Evolutionary conservation across 495 filamentous ascomycete genomes (phyloP).

Genomic region (Trichocladium uniseriatum): DNA sequence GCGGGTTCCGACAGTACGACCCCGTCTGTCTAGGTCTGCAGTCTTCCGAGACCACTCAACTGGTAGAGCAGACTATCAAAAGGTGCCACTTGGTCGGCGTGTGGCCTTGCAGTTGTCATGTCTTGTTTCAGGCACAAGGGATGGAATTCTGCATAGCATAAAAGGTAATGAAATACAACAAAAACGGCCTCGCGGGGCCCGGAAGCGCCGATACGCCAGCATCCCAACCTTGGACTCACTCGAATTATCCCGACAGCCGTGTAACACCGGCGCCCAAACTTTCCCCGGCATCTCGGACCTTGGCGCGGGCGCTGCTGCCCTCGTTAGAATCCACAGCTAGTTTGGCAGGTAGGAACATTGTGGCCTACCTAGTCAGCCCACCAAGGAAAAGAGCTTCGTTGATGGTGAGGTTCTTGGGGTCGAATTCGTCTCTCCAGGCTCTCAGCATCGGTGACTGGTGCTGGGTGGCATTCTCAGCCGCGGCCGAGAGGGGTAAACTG

Average conservation of each 20-base stretch:
- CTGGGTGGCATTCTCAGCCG: neutral
- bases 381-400: slow-evolving; percentile 24
- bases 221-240: neutral
- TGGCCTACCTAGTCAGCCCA: neutral
- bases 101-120: neutral
- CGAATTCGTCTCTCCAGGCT: slow-evolving; percentile 29
- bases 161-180: slow-evolving; percentile 6
- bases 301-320: neutral
- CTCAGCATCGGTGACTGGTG: slow-evolving; percentile 27
- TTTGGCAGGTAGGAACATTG: neutral
- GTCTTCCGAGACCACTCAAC: neutral
- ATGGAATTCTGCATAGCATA: neutral
- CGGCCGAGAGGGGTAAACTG: neutral
- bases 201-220: neutral
- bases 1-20: slow-evolving; percentile 10
- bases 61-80: neutral
- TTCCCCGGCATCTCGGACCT: neutral
- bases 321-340: neutral
- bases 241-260: neutral
- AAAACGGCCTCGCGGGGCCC: neutral
- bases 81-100: neutral
- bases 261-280: neutral
- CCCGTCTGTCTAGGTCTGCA: slow-evolving; percentile 9
- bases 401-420: slow-evolving; percentile 31
- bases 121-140: neutral